Evolutionary conservation across 768 basidiomycete species (phyloP).

Genomic region (Lentinula sp.): DNA sequence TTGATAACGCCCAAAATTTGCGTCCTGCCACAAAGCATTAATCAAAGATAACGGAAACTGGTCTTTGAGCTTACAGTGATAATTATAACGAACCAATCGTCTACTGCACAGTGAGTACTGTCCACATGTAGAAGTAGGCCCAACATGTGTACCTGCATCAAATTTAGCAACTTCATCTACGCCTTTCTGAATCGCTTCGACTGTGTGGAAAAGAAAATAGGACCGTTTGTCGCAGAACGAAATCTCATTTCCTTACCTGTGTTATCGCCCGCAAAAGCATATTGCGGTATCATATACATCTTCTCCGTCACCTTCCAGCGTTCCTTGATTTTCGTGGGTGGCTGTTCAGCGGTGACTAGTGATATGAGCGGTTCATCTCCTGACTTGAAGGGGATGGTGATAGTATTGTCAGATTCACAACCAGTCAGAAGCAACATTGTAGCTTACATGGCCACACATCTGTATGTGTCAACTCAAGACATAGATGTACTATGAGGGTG

Average conservation of each 20-base stretch:
- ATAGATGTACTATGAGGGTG: not conserved
- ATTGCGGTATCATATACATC: conserved; percentile 64
- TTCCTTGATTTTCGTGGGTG: conserved; percentile 47
- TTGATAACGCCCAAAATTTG: conserved; percentile 58
- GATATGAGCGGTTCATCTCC: conserved; percentile 56
- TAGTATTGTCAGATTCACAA: not conserved
- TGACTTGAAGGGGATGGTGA: conserved; percentile 29
- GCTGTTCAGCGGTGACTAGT: conserved; percentile 43
- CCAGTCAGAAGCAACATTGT: not conserved
- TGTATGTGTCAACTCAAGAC: conserved; percentile 16
- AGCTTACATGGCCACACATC: conserved; percentile 61
- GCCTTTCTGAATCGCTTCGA: conserved; percentile 61
- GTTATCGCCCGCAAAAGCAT: conserved; percentile 63
- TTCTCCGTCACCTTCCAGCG: conserved; percentile 66
- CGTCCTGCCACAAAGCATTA: conserved; percentile 32
- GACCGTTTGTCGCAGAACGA: not conserved
- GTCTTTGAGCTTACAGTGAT: conserved; percentile 37
- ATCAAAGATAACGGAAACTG: no score
- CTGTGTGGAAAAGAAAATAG: conserved; percentile 22
- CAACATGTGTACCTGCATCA: conserved; percentile 43
- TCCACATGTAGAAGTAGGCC: no score
- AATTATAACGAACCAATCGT: conserved; percentile 69
- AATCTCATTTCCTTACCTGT: conserved; percentile 34
- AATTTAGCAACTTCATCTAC: conserved; percentile 55
- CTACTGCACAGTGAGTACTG: conserved; percentile 19